phyloP scores from a whole-genome alignment of 108 stramenopile species.

The Poteriospumella lacustris region DNA sequence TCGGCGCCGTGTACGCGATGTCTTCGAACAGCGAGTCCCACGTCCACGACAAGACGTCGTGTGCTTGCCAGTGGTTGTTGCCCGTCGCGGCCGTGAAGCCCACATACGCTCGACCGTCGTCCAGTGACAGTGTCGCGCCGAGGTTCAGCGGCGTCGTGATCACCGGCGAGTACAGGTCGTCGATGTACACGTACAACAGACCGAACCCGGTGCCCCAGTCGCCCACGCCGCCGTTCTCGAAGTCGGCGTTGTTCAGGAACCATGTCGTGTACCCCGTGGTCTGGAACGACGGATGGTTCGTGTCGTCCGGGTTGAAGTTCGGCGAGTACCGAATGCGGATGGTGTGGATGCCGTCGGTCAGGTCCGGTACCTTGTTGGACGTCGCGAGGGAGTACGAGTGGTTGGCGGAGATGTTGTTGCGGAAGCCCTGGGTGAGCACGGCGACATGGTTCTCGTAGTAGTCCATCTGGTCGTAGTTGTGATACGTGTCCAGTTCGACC shows the following conservation, averaged over 20 bases:
- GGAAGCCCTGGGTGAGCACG: conserved; percentile 34
- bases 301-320: conserved; percentile 11
- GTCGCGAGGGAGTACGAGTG: conserved; percentile 48
- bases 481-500: conserved; percentile 62
- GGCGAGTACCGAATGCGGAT: conserved; percentile 54
- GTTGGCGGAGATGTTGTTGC: conserved; percentile 31
- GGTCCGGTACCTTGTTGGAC: conserved; percentile 41
- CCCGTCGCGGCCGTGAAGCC: conserved; percentile 65
- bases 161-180: conserved; percentile 47
- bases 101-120: conserved; percentile 60
- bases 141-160: conserved; percentile 56
- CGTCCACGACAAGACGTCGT: conserved; percentile 55
- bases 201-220: conserved; percentile 56
- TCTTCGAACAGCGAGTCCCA: conserved; percentile 41
- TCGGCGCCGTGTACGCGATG: background rate
- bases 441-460: conserved; percentile 60
- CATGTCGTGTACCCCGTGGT: conserved; percentile 23
- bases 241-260: conserved; percentile 40
- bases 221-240: conserved; percentile 23
- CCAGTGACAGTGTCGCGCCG: conserved; percentile 41
- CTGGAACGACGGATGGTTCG: conserved; percentile 17
- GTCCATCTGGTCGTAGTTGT: conserved; percentile 52
- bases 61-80: conserved; percentile 52
- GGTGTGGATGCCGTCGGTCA: conserved; percentile 43
- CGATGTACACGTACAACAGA: conserved; percentile 50